Conservation (phyloP, 768 basidiomycete genomes). For the Termitomyces sp. region DNA sequence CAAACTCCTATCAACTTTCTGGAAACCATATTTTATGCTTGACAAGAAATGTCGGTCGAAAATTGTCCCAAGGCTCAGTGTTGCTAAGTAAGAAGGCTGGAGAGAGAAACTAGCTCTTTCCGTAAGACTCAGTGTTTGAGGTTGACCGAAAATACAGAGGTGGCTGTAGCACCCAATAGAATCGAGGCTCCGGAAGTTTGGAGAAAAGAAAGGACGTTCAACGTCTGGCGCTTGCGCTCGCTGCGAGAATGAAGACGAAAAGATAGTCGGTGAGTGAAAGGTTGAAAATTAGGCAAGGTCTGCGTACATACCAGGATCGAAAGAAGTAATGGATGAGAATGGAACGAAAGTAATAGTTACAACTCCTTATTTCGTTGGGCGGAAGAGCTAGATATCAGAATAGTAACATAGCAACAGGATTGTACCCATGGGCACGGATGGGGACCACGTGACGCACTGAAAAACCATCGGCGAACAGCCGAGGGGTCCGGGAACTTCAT, state of each 20-base stretch:
- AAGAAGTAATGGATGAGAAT: neutral
- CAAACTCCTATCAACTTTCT: conserved; percentile 65
- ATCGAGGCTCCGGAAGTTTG: conserved; percentile 16
- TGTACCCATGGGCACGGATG: neutral
- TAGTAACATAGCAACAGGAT: neutral
- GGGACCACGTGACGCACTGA: conserved; percentile 7
- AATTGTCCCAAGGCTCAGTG: neutral
- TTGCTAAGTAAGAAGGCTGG: conserved; percentile 1
- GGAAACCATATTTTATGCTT: conserved; percentile 53
- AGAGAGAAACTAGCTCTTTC: conserved; percentile 33
- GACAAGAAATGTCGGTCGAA: neutral
- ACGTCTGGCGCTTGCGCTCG: conserved; percentile 58
- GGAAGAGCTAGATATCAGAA: neutral
- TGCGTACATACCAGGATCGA: conserved; percentile 9
- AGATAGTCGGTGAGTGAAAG: conserved; percentile 18
- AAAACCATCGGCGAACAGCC: neutral
- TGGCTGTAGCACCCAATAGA: conserved; percentile 35
- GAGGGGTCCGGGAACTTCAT: too few species aligned
- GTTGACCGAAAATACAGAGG: conserved; percentile 28
- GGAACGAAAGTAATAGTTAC: neutral
- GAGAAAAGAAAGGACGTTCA: conserved; percentile 54
- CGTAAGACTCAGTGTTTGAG: conserved; percentile 35
- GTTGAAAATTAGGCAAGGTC: conserved; percentile 18
- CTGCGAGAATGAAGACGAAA: conserved; percentile 17
- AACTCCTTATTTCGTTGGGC: neutral